Percentiles rank a stretch among this genome's conserved stretches.
Evolutionary conservation across 176 grass and related monocot species (phyloP).

Genomic region (Oryza nivara): DNA sequence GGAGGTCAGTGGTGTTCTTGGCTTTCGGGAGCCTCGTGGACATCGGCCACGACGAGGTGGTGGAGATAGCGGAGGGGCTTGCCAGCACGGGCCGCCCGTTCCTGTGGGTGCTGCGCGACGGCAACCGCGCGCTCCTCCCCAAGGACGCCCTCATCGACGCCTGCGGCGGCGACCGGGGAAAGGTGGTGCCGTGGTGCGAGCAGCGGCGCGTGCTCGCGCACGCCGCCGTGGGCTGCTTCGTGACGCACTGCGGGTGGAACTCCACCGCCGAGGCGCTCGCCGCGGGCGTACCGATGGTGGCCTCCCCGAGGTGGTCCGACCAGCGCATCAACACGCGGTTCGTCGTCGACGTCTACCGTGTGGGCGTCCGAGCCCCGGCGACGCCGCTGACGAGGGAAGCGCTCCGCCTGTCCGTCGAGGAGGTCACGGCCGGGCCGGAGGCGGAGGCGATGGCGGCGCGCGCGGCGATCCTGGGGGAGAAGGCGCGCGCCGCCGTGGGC

Average conservation of each 20-base stretch:
- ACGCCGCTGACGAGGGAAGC: constrained; percentile 21
- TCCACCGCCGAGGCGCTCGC: constrained; percentile 51
- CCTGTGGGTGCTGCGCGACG: constrained; percentile 58
- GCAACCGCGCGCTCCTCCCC: constrained; percentile 29
- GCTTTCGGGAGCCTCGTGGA: constrained; percentile 58
- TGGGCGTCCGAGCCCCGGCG: constrained; percentile 38
- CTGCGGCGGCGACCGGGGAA: not conserved
- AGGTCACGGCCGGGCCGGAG: constrained; percentile 32
- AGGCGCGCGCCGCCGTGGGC: constrained; percentile 26
- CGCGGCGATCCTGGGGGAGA: constrained; percentile 32
- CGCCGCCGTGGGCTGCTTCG: constrained; percentile 43
- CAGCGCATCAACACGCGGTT: constrained; percentile 42
- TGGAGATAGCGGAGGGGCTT: constrained; percentile 39
- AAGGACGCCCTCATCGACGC: constrained; percentile 14
- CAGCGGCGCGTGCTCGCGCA: constrained; percentile 50
- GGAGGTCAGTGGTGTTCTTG: constrained; percentile 47
- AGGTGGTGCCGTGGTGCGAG: constrained; percentile 58
- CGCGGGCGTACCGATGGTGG: constrained; percentile 50
- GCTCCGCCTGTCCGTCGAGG: constrained; percentile 41
- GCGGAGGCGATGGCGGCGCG: constrained; percentile 22
- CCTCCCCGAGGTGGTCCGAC: constrained; percentile 45
- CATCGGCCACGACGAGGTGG: constrained; percentile 32
- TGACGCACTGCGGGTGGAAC: constrained; percentile 74
- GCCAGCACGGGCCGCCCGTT: constrained; percentile 39
- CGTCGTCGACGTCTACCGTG: constrained; percentile 37